Base-by-base conservation (phyloP, 192 early-diverging fungal species). In the Coemansia sp. region DNA sequence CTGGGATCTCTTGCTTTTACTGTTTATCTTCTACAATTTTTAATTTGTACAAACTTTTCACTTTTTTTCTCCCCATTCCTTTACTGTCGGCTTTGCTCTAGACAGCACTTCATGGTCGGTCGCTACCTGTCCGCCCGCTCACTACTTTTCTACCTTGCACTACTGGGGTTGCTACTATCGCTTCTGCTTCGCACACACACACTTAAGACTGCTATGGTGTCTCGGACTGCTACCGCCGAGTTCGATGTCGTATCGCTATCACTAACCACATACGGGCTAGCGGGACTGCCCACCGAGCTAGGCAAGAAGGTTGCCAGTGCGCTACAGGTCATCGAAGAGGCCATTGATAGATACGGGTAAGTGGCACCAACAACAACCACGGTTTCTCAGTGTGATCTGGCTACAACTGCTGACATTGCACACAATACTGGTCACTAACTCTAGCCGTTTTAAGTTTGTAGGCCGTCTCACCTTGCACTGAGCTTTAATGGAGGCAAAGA, bases 401-500 rank as follows among this genome's bases (percentile, higher is more conserved):
- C 24, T 4, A 29, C 27, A 15, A 11, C 52, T 53, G 27, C 27
- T 12, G 3, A 22, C 50, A 29, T 57, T 31, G 22, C 53, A n/a
- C 5, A 57, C 53, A 13, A 2, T 57, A 31, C 12, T 31, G 18
- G 53, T 5, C 13, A 15, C 53, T 57, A 31, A 57, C 53, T 16
- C 16, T 11, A 15, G 15, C n/a, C 38, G 3, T 36, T 20, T 44
- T 31, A 34, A 53, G 36, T 33, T 61, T 64, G 8, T 85, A 95
- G 93, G 44, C 72, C 83, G 20, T 76, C 87, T 0, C 81, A 84
- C 7, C 58, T 97, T 12, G 88, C 91, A 6, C 80, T 98, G 46
- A 92, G 91, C 60, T 98, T 97, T 70, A 98, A 98, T 73, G 97
- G 97, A 10, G 97, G 97, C 18, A 98, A 98, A 78, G 97, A 98